These are phyloP conservation scores for Lablab purpureus DNA, from an alignment of 306 rosid species.

Conservation along the genomic window DNA sequence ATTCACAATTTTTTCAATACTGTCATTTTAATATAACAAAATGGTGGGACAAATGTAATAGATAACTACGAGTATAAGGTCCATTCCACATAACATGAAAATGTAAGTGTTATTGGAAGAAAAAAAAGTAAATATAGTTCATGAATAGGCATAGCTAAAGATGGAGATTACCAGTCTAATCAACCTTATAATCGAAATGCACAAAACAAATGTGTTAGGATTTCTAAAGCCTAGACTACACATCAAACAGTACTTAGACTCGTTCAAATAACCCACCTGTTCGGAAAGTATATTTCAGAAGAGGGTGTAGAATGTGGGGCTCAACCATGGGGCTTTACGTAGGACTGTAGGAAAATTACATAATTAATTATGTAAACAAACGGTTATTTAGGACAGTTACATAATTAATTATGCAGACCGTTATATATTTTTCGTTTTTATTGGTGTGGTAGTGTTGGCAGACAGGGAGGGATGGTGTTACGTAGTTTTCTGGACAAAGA, in stretches of 20 bases:
- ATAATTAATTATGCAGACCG: neutral
- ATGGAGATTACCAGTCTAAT: neutral
- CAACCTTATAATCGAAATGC: too few species aligned
- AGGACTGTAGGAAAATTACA: neutral
- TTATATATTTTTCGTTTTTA: neutral
- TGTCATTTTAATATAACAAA: slow-evolving; percentile 1
- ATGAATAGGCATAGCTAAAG: neutral
- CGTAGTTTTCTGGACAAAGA: neutral
- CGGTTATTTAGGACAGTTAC: neutral
- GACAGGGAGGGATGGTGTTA: neutral
- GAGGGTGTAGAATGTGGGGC: too few species aligned
- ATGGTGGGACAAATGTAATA: neutral
- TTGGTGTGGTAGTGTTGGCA: neutral
- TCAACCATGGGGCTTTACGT: too few species aligned
- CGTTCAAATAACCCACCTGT: neutral
- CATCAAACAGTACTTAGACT: slow-evolving; percentile 16
- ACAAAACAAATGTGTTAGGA: too few species aligned
- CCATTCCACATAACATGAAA: neutral
- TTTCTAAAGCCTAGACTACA: slow-evolving; percentile 8
- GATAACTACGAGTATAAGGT: neutral
- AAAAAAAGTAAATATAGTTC: too few species aligned
- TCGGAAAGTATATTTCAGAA: neutral
- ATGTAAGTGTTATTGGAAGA: neutral
- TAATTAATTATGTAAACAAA: neutral
- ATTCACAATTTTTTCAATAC: neutral